Conservation (phyloP, 495 filamentous ascomycete genomes). For the Penicillium bialowiezense region DNA sequence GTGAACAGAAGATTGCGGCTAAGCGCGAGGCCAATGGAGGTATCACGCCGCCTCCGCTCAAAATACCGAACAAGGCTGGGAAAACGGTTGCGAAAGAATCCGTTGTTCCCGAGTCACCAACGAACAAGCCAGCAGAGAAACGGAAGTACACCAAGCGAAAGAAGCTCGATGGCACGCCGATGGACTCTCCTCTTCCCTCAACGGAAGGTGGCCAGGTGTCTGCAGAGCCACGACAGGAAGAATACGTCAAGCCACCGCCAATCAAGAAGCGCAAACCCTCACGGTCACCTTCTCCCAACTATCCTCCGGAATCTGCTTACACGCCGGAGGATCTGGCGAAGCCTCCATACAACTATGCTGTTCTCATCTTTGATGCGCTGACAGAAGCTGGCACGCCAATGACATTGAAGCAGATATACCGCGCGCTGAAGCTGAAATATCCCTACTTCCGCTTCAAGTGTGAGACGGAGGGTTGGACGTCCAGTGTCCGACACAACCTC, state of each 20-base stretch:
- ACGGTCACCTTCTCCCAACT: conserved; percentile 66
- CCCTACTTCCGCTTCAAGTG: conserved; percentile 86
- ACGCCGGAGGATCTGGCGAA: conserved; percentile 83
- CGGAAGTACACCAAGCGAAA: conserved; percentile 78
- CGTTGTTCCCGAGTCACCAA: conserved; percentile 51
- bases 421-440: conserved; percentile 79
- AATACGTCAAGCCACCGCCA: conserved; percentile 45
- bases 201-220: conserved; percentile 46
- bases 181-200: conserved; percentile 43
- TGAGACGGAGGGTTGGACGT: conserved; percentile 88
- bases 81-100: conserved; percentile 38
- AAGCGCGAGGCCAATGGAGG: conserved; percentile 48
- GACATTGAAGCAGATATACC: conserved; percentile 92
- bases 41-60: conserved; percentile 40
- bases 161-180: conserved; percentile 48
- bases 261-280: conserved; percentile 55
- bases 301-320: conserved; percentile 71
- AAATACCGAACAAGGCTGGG: conserved; percentile 60
- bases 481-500: conserved; percentile 93
- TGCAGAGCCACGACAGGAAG: conserved; percentile 40
- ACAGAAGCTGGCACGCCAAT: conserved; percentile 67
- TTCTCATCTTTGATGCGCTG: conserved; percentile 87
- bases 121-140: conserved; percentile 60
- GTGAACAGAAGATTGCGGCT: conserved; percentile 53
- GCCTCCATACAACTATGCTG: conserved; percentile 81